phyloP scores from a whole-genome alignment of 768 basidiomycete species.

The Xerocomellus amylosporus region DNA sequence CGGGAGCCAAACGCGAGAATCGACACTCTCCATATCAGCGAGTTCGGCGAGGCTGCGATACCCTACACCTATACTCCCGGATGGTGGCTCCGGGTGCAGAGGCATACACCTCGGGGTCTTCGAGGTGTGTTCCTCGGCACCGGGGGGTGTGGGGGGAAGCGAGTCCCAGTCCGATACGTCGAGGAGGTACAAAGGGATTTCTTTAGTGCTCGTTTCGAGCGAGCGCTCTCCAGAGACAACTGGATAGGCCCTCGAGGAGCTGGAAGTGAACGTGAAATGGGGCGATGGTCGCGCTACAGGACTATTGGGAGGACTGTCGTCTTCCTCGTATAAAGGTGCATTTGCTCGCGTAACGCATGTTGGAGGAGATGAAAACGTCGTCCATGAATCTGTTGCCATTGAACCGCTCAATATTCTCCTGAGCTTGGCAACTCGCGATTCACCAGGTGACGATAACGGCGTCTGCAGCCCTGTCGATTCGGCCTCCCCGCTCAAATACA shows the following conservation, averaged over 20 bases:
- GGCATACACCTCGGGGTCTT: slow-evolving; percentile 3
- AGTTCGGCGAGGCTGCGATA: slow-evolving; percentile 23
- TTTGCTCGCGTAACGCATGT: slow-evolving; percentile 24
- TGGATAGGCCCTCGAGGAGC: slow-evolving; percentile 19
- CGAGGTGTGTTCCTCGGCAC: slow-evolving; percentile 13
- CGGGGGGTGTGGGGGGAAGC: neutral
- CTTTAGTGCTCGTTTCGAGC: neutral
- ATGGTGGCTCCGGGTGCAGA: slow-evolving; percentile 4
- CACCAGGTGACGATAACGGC: neutral
- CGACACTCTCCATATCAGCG: slow-evolving; percentile 8
- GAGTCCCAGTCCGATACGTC: slow-evolving; percentile 10
- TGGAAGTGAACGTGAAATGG: slow-evolving; percentile 17
- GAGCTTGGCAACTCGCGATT: slow-evolving; percentile 9
- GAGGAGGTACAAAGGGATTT: neutral
- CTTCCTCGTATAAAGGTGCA: slow-evolving; percentile 14
- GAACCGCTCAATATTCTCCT: slow-evolving; percentile 9
- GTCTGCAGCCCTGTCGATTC: neutral
- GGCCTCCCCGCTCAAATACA: neutral
- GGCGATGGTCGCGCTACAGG: slow-evolving; percentile 11
- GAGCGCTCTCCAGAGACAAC: neutral
- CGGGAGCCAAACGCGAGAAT: slow-evolving; percentile 31
- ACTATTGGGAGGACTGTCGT: slow-evolving; percentile 9
- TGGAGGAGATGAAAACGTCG: slow-evolving; percentile 24
- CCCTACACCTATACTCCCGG: slow-evolving; percentile 16
- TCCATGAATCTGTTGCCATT: neutral